phyloP scores from a whole-genome alignment of 495 filamentous ascomycete species.

The Beverwykella pulmonaria region DNA sequence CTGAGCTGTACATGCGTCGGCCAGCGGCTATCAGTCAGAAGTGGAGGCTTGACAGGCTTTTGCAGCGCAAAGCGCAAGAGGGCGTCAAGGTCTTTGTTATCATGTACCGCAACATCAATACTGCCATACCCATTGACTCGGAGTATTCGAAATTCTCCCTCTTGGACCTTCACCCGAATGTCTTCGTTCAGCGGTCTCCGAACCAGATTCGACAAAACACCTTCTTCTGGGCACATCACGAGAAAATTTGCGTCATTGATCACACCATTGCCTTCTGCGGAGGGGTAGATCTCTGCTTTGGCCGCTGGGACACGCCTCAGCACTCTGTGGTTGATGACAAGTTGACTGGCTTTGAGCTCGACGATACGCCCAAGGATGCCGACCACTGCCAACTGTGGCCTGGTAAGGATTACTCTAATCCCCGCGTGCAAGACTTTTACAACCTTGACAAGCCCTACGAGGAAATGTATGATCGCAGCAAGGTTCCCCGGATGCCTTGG shows the following conservation, averaged over 20 bases:
- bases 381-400: conserved; percentile 97
- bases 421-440: conserved; percentile 92
- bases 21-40: conserved; percentile 98
- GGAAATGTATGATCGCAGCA: conserved; percentile 95
- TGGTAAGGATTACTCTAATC: conserved; percentile 98
- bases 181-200: conserved; percentile 92
- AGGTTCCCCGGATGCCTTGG: conserved; percentile 95
- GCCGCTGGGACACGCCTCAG: conserved; percentile 94
- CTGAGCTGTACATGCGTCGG: conserved; percentile 92
- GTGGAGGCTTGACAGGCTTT: conserved; percentile 93
- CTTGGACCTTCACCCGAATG: conserved; percentile 91
- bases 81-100: conserved; percentile 99
- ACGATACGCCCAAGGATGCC: conserved; percentile 76
- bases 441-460: conserved; percentile 92
- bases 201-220: conserved; percentile 98
- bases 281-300: conserved; percentile 96
- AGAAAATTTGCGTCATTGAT: conserved; percentile 94
- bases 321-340: conserved; percentile 91
- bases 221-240: conserved; percentile 99
- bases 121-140: conserved; percentile 97
- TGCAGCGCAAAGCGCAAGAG: conserved; percentile 89
- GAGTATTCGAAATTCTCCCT: conserved; percentile 98
- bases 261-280: conserved; percentile 96
- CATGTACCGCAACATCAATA: conserved; percentile 97
- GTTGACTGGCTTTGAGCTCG: conserved; percentile 87